phyloP scores from a whole-genome alignment of 129 eudicot species.

The Ambrosia trifida region DNA sequence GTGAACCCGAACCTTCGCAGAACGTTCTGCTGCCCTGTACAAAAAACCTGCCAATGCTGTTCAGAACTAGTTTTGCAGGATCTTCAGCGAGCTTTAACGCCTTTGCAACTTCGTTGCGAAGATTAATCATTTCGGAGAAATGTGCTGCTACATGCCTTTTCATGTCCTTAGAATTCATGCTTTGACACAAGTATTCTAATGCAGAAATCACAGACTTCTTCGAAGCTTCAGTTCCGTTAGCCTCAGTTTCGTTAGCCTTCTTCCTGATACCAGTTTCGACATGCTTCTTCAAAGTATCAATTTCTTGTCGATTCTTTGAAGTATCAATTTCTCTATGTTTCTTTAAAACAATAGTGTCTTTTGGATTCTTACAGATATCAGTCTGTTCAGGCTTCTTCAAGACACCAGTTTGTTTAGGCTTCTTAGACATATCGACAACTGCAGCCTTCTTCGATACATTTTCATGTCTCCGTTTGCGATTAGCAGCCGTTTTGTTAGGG shows the following conservation, averaged over 20 bases:
- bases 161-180: constrained; percentile 41
- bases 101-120: constrained; percentile 47
- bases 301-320: neutral
- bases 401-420: neutral
- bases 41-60: constrained; percentile 57
- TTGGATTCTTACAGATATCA: neutral
- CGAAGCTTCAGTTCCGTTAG: neutral
- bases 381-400: no score
- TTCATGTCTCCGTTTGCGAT: neutral
- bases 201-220: neutral
- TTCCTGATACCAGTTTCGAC: neutral
- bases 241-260: neutral
- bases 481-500: no score
- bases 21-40: constrained; percentile 45
- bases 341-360: neutral
- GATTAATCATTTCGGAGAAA: constrained; percentile 26
- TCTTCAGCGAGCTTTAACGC: constrained; percentile 51
- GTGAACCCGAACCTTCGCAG: constrained; percentile 22
- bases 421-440: neutral
- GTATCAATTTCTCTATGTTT: neutral
- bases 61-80: constrained; percentile 55
- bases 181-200: constrained; percentile 33
- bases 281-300: neutral
- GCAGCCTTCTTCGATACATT: neutral
- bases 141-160: constrained; percentile 39